Conservation (phyloP, 306 rosid species). For the Cucurbita maxima region DNA sequence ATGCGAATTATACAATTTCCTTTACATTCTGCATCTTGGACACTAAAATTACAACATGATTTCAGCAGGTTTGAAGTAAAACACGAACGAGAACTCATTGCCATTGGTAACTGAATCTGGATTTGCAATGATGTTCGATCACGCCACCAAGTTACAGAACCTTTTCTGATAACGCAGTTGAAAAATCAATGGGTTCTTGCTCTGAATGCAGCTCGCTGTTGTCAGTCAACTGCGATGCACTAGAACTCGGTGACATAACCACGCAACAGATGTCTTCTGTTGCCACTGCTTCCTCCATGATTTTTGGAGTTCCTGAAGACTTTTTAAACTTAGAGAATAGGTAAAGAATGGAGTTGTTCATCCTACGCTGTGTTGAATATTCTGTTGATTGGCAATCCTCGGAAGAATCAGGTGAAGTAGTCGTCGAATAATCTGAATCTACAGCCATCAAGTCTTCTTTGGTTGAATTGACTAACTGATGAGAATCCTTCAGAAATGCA, state of each 20-base stretch:
- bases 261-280: slow-evolving; percentile 9
- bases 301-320: slow-evolving; percentile 9
- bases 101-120: neutral
- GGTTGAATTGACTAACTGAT: slow-evolving; percentile 1
- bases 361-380: slow-evolving; percentile 4
- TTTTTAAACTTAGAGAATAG: slow-evolving; percentile 36
- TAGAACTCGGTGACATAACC: slow-evolving; percentile 18
- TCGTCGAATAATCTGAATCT: slow-evolving; percentile 28
- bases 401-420: neutral
- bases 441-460: slow-evolving; percentile 12
- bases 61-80: neutral
- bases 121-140: neutral
- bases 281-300: slow-evolving; percentile 15
- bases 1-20: neutral
- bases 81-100: neutral
- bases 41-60: neutral
- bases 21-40: neutral
- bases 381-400: slow-evolving; percentile 7
- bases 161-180: neutral
- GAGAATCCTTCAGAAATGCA: slow-evolving; percentile 9
- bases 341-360: slow-evolving; percentile 30
- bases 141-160: neutral
- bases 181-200: slow-evolving; percentile 14
- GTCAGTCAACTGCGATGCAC: slow-evolving; percentile 11
- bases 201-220: slow-evolving; percentile 7